Evolutionary conservation across 345 rosid genomes (phyloP).

Genomic region (Salix purpurea): DNA sequence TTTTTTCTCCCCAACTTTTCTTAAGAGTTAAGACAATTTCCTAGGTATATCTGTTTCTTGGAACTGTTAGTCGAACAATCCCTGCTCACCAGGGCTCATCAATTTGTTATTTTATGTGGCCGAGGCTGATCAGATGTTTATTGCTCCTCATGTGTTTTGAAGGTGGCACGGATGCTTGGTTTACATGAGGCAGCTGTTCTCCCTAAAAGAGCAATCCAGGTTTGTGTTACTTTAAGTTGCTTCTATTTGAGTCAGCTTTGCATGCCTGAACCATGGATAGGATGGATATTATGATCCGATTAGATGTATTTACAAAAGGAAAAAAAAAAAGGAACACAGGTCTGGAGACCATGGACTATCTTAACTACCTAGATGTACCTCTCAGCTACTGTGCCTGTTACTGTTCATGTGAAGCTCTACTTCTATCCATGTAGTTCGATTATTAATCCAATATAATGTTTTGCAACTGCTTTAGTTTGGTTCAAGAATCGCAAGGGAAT

Average conservation of each 20-base stretch:
- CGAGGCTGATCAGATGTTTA: not conserved
- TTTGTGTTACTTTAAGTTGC: constrained; percentile 15
- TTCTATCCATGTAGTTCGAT: not conserved
- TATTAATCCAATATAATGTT: not conserved
- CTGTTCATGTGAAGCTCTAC: not conserved
- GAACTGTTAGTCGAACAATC: not conserved
- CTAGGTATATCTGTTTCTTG: not conserved
- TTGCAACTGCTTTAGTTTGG: constrained; percentile 51
- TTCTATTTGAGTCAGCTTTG: not conserved
- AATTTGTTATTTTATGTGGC: not conserved
- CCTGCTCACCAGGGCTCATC: not conserved
- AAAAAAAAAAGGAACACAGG: not conserved
- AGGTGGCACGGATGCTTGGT: constrained; percentile 85
- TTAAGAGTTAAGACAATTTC: not conserved
- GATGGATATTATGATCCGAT: not conserved
- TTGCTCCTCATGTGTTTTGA: constrained; percentile 18
- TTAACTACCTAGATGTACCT: not conserved
- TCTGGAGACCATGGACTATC: not conserved
- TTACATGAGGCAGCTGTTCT: constrained; percentile 63
- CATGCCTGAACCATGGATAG: not conserved
- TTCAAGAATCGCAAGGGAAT: constrained; percentile 90
- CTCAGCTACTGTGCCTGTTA: not conserved
- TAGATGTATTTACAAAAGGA: not conserved
- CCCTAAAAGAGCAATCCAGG: constrained; percentile 97
- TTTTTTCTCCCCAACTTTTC: not conserved